These are phyloP conservation scores for Fraxinus quadrangulata DNA, from an alignment of 257 asterid species.

Conservation along the genomic window DNA sequence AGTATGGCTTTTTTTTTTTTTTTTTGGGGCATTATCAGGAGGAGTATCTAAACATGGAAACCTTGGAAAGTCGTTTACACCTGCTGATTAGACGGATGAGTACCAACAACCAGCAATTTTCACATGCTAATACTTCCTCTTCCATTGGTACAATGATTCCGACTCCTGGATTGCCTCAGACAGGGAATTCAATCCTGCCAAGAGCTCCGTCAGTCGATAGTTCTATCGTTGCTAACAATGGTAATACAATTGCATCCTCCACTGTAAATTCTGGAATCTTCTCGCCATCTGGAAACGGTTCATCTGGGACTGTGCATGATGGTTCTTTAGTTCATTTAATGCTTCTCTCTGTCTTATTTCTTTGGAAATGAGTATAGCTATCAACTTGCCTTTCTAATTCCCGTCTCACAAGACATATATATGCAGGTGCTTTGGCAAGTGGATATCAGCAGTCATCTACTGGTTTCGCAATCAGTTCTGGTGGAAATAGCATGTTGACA, in stretches of 20 bases:
- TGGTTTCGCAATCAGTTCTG: slow-evolving; percentile 64
- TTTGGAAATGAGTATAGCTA: slow-evolving; percentile 16
- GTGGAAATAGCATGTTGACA: slow-evolving; percentile 64
- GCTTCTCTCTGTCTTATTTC: slow-evolving; percentile 38
- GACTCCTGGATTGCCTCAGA: slow-evolving; percentile 92
- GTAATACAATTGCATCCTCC: slow-evolving; percentile 48
- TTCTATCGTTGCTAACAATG: slow-evolving; percentile 48
- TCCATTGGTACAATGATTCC: slow-evolving; percentile 96
- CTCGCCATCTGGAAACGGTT: slow-evolving; percentile 55
- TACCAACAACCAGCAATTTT: slow-evolving; percentile 63
- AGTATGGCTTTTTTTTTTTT: not conserved
- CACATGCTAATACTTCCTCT: slow-evolving; percentile 76
- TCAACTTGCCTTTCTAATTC: slow-evolving; percentile 26
- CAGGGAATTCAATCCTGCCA: slow-evolving; percentile 54
- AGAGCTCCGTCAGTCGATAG: slow-evolving; percentile 61
- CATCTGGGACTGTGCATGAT: slow-evolving; percentile 55
- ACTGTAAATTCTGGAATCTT: slow-evolving; percentile 59
- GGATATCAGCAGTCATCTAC: slow-evolving; percentile 77
- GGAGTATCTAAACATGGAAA: slow-evolving; percentile 44
- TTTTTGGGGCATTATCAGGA: slow-evolving; percentile 34
- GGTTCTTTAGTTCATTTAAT: slow-evolving; percentile 57
- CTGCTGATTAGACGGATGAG: slow-evolving; percentile 35
- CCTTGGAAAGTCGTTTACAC: slow-evolving; percentile 51
- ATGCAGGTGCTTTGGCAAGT: slow-evolving; percentile 63
- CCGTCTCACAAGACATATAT: slow-evolving; percentile 29